Percentiles rank a stretch among this genome's conserved stretches.
Evolutionary conservation across 164 flowering plant species (phyloP).

Genomic region (Nymphaea thermarum): DNA sequence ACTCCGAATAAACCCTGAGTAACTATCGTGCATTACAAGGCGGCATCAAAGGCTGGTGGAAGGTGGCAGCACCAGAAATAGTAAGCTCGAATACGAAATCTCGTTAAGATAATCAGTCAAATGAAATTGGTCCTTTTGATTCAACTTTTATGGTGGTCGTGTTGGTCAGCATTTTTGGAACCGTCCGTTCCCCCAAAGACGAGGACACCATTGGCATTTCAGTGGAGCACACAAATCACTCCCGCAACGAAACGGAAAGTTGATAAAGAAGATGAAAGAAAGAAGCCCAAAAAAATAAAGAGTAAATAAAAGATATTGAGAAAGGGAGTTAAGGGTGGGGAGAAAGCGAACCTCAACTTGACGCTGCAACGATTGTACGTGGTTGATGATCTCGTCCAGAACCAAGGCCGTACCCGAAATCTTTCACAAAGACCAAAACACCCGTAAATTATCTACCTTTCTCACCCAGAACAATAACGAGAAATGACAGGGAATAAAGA

Average conservation of each 20-base stretch:
- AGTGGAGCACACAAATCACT: neutral
- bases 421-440: constrained; percentile 10
- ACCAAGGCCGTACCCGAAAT: constrained; percentile 88
- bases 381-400: constrained; percentile 87
- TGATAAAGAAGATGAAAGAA: too few species aligned
- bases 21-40: too few species aligned
- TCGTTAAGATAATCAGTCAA: too few species aligned
- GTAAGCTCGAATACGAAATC: too few species aligned
- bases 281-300: neutral
- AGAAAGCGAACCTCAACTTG: constrained; percentile 69
- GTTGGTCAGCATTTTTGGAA: too few species aligned
- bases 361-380: constrained; percentile 75
- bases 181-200: too few species aligned
- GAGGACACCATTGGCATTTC: too few species aligned
- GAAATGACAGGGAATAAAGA: neutral
- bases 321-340: constrained; percentile 4
- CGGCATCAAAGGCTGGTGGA: too few species aligned
- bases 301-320: neutral
- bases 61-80: too few species aligned
- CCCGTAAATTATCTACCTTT: neutral
- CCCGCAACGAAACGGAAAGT: neutral
- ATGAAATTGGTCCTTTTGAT: too few species aligned
- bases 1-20: too few species aligned
- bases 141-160: too few species aligned
- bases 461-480: neutral